Percentiles rank a stretch among this genome's conserved stretches.
These are phyloP conservation scores for Eucalyptus pauciflora DNA, from an alignment of 345 rosid species.

Conservation along the genomic window DNA sequence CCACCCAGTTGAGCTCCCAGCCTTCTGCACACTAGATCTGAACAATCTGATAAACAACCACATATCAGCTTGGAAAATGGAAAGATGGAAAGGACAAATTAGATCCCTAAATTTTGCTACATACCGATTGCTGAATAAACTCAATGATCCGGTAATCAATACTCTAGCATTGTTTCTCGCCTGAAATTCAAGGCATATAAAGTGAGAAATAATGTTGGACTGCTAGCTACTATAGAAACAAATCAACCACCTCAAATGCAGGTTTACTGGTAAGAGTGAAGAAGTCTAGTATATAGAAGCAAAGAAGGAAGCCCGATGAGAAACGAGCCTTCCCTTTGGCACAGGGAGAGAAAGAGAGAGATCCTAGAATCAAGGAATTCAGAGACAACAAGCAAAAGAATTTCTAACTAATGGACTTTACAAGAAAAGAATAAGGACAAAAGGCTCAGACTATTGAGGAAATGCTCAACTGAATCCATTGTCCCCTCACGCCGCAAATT, in stretches of 20 bases:
- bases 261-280: not conserved
- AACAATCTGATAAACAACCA: conserved; percentile 30
- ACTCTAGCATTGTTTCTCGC: conserved; percentile 77
- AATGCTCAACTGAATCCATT: not conserved
- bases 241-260: not conserved
- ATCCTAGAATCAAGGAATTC: not conserved
- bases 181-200: conserved; percentile 10
- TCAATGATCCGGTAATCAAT: conserved; percentile 49
- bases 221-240: not conserved
- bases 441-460: not conserved
- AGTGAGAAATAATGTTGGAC: not conserved
- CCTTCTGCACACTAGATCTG: conserved; percentile 47
- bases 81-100: not conserved
- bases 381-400: not conserved
- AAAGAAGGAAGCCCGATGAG: not conserved
- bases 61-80: not conserved
- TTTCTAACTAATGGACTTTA: not conserved
- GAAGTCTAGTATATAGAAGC: not conserved
- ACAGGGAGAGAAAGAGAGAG: not conserved
- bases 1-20: conserved; percentile 41
- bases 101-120: not conserved
- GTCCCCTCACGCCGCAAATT: not conserved
- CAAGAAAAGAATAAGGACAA: not conserved
- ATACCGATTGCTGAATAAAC: conserved; percentile 55
- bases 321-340: not conserved